phyloP scores from a whole-genome alignment of 179 eudicot genomes.

The Silene noctiflora region DNA sequence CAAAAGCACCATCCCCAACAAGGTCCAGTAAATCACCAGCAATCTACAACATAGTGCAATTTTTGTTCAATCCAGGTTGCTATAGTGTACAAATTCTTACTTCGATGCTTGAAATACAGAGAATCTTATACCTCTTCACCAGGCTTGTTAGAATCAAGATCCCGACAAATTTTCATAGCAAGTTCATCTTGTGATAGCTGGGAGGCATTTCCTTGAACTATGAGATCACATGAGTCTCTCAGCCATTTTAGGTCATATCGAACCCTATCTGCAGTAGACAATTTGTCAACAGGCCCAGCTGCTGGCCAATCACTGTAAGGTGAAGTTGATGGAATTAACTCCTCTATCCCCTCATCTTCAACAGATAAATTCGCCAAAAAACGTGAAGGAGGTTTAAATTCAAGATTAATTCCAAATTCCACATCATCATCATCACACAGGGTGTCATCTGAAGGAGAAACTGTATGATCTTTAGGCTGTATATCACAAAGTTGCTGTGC shows the following conservation, averaged over 20 bases:
- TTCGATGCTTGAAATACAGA: not conserved
- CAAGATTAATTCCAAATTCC: slow-evolving; percentile 78
- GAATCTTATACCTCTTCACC: slow-evolving; percentile 78
- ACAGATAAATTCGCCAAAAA: slow-evolving; percentile 63
- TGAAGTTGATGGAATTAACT: slow-evolving; percentile 42
- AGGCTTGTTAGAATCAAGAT: slow-evolving; percentile 88
- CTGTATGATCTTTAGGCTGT: slow-evolving; percentile 46
- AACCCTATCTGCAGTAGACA: slow-evolving; percentile 30
- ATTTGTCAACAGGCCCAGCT: slow-evolving; percentile 26
- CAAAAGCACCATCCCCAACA: slow-evolving; percentile 90
- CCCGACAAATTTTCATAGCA: slow-evolving; percentile 84
- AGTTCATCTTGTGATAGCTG: slow-evolving; percentile 90
- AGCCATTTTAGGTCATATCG: slow-evolving; percentile 79
- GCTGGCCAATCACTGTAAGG: slow-evolving; percentile 44
- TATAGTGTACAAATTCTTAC: slow-evolving; percentile 4
- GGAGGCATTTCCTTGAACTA: slow-evolving; percentile 63
- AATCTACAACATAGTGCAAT: slow-evolving; percentile 43
- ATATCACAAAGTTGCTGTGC: slow-evolving; percentile 47
- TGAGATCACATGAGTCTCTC: slow-evolving; percentile 64
- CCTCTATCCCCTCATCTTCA: slow-evolving; percentile 55
- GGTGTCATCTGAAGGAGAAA: slow-evolving; percentile 29
- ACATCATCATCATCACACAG: slow-evolving; percentile 36
- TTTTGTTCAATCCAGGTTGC: slow-evolving; percentile 6
- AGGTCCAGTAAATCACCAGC: slow-evolving; percentile 97
- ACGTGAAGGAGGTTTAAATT: slow-evolving; percentile 68